Evolutionary conservation across 305 asterid genomes (phyloP).

Genomic region (Striga hermonthica): DNA sequence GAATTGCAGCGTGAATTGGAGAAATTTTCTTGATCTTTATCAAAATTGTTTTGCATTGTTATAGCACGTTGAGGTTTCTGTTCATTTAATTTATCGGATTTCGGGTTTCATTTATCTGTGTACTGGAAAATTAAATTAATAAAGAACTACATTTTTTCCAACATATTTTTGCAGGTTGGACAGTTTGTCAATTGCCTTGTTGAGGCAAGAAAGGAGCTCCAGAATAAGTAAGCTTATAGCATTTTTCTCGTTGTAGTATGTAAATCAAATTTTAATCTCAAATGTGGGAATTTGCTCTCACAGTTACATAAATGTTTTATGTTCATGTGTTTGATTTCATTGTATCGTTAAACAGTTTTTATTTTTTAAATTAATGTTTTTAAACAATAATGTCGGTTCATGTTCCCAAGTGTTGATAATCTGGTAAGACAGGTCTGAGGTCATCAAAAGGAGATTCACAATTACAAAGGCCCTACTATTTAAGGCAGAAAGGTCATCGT

Average conservation of each 20-base stretch:
- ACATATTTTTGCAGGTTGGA: constrained; percentile 48
- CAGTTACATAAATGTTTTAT: background rate
- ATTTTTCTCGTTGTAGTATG: constrained; percentile 8
- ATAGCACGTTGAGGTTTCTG: constrained; percentile 8
- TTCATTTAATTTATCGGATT: constrained; percentile 1
- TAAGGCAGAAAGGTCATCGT: constrained; percentile 79
- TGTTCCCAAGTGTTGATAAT: constrained; percentile 13
- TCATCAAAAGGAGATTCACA: constrained; percentile 60
- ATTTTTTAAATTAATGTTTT: background rate
- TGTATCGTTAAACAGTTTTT: no score
- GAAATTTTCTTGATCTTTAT: background rate
- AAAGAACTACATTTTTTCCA: background rate
- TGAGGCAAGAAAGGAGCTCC: constrained; percentile 71
- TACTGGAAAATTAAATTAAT: background rate
- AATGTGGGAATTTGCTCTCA: background rate
- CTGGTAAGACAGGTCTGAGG: constrained; percentile 54
- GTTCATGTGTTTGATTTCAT: no score
- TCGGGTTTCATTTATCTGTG: constrained; percentile 7
- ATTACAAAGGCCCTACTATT: constrained; percentile 66
- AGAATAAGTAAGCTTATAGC: constrained; percentile 55
- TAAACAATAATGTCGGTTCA: background rate
- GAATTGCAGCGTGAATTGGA: background rate
- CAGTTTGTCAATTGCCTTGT: constrained; percentile 74
- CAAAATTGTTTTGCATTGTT: constrained; percentile 15
- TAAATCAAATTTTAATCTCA: constrained; percentile 14